Evolutionary conservation across 441 rosid genomes (phyloP).

Genomic region (Bocquillonia castaneifolia): DNA sequence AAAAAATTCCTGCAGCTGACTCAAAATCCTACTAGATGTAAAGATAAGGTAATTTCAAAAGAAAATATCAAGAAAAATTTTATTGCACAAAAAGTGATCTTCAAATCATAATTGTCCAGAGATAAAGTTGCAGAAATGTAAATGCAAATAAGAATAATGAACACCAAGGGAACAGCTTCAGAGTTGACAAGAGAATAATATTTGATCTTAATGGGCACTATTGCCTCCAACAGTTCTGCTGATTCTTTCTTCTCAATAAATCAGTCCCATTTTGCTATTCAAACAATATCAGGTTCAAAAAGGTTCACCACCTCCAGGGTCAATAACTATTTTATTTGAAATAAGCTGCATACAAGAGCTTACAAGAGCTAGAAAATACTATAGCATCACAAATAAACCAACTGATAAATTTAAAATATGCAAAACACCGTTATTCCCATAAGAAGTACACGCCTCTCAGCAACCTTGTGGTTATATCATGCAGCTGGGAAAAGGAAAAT

Average conservation of each 20-base stretch:
- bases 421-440: not conserved
- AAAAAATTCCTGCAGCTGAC: not conserved
- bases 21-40: not conserved
- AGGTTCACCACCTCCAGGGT: not conserved
- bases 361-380: not conserved
- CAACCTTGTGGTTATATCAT: not conserved
- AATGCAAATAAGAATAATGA: not conserved
- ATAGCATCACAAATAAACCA: too few species aligned
- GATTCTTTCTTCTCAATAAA: not conserved
- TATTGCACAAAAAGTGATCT: not conserved
- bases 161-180: too few species aligned
- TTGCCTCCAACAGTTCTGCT: not conserved
- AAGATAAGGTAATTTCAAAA: not conserved
- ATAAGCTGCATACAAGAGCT: not conserved
- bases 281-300: not conserved
- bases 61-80: not conserved
- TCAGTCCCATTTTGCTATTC: not conserved
- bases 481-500: not conserved
- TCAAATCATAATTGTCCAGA: not conserved
- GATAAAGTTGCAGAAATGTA: not conserved
- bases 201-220: not conserved
- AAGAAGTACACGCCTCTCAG: not conserved
- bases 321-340: not conserved
- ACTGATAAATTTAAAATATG: not conserved
- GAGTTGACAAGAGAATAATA: not conserved